Evolutionary conservation across 208 protist genomes (phyloP).

Genomic region (Trypanosoma caninum): DNA sequence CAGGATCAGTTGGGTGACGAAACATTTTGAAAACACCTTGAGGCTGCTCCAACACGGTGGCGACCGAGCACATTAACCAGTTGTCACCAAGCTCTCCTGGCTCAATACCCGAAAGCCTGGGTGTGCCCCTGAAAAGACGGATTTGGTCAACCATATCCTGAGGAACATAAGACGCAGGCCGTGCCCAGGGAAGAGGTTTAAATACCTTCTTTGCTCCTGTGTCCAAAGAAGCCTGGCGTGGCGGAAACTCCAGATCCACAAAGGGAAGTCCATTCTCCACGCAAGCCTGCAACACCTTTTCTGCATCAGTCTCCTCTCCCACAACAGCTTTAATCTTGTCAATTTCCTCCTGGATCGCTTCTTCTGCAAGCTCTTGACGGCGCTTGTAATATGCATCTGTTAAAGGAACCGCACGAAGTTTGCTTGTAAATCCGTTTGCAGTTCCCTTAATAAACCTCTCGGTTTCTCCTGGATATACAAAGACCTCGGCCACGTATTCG

Average conservation of each 20-base stretch:
- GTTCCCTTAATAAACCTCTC: slow-evolving; percentile 67
- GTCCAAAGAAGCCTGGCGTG: slow-evolving; percentile 51
- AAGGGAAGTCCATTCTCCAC: slow-evolving; percentile 54
- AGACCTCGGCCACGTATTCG: slow-evolving; percentile 37
- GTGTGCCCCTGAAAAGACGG: slow-evolving; percentile 50
- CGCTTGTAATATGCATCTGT: slow-evolving; percentile 49
- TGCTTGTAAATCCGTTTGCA: slow-evolving; percentile 65
- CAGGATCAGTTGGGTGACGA: slow-evolving; percentile 51
- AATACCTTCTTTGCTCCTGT: slow-evolving; percentile 49
- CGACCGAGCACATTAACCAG: slow-evolving; percentile 73
- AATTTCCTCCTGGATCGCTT: slow-evolving; percentile 37
- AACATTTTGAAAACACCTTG: slow-evolving; percentile 51
- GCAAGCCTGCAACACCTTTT: slow-evolving; percentile 54
- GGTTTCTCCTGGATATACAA: slow-evolving; percentile 76
- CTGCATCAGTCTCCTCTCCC: slow-evolving; percentile 34
- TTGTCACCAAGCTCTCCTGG: slow-evolving; percentile 67
- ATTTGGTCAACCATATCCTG: slow-evolving; percentile 55
- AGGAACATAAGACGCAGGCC: slow-evolving; percentile 45
- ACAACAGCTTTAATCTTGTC: slow-evolving; percentile 35
- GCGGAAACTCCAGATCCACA: slow-evolving; percentile 73
- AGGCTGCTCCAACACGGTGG: slow-evolving; percentile 48
- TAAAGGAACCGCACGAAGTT: slow-evolving; percentile 49
- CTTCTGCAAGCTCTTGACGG: slow-evolving; percentile 29
- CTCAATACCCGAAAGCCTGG: slow-evolving; percentile 41
- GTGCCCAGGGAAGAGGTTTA: slow-evolving; percentile 59